These are phyloP conservation scores for Pythium periplocum DNA, from an alignment of 352 stramenopile species.

Conservation along the genomic window DNA sequence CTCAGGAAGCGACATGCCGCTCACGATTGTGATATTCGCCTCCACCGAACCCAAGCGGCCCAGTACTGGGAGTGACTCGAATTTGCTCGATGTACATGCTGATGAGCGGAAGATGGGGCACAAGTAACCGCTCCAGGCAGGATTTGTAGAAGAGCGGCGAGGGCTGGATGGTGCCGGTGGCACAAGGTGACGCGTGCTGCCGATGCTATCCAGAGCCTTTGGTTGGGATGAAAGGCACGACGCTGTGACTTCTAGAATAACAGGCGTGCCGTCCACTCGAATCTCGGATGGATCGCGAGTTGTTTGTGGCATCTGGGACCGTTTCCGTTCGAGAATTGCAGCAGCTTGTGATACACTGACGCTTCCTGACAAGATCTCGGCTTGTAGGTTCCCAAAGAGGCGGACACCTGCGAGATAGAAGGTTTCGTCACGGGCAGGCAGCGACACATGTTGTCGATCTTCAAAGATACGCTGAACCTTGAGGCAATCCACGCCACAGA, in stretches of 20 bases:
- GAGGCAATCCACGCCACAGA: constrained; percentile 37
- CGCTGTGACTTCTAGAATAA: constrained; percentile 18
- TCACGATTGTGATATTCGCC: neutral
- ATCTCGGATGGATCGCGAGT: neutral
- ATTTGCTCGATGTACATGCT: no score
- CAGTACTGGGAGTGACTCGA: no score
- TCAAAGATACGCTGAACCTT: constrained; percentile 32
- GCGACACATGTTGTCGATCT: constrained; percentile 16
- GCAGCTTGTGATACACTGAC: neutral
- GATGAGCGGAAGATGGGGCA: no score
- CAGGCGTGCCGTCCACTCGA: constrained; percentile 7
- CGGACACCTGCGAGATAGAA: constrained; percentile 15
- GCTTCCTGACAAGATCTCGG: constrained; percentile 8
- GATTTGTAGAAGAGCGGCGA: no score
- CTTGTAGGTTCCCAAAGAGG: constrained; percentile 12
- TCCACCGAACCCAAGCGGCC: neutral
- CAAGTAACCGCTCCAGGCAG: no score
- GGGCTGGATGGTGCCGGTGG: no score
- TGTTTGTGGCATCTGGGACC: constrained; percentile 1
- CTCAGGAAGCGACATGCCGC: neutral
- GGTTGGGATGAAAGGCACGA: constrained; percentile 3
- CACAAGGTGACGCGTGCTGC: no score
- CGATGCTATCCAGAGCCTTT: no score
- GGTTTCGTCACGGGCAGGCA: constrained; percentile 9
- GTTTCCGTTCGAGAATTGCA: constrained; percentile 5